phyloP scores from a whole-genome alignment of 805 yeast genomes.

The Candida ortonii region DNA sequence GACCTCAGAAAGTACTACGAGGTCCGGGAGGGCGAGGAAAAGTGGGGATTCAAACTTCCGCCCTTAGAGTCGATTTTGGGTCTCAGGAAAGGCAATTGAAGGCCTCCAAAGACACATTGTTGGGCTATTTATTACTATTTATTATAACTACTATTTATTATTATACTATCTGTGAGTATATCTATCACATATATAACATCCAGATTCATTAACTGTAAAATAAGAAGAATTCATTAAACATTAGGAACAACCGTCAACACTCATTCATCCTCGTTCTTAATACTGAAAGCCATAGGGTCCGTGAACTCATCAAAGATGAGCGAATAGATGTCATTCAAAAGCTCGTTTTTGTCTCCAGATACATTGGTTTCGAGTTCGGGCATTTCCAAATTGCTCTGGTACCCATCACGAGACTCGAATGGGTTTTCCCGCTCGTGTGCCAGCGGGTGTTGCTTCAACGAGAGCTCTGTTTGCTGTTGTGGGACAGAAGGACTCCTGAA shows the following conservation, averaged over 20 bases:
- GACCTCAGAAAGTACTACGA: constrained; percentile 60
- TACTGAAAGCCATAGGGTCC: constrained; percentile 35
- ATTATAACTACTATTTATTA: constrained; percentile 7
- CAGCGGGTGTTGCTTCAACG: too few relatives aligned
- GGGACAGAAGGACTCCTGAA: too few relatives aligned
- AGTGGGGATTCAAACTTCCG: constrained; percentile 47
- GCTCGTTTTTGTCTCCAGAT: constrained; percentile 27
- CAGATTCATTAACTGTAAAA: constrained; percentile 1
- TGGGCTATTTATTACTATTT: constrained; percentile 15
- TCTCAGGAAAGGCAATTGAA: constrained; percentile 10
- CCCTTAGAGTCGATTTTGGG: constrained; percentile 48
- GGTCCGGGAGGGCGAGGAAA: constrained; percentile 56
- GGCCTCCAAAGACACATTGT: constrained; percentile 1
- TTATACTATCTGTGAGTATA: constrained; percentile 1
- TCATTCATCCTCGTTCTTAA: constrained; percentile 4
- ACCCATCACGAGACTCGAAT: too few relatives aligned
- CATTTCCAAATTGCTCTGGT: too few relatives aligned
- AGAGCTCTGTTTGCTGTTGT: too few relatives aligned
- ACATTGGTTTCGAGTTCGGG: too few relatives aligned
- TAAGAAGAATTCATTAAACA: neutral
- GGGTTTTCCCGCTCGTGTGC: too few relatives aligned
- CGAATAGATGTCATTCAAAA: constrained; percentile 42
- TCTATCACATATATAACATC: neutral
- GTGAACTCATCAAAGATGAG: constrained; percentile 44
- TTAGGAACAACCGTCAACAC: neutral